A percentile compares a stretch with the other conserved stretches of the same genome.
Evolutionary conservation across 2,329 filamentous ascomycete species (phyloP).

Genomic region (Colletotrichum cereale): DNA sequence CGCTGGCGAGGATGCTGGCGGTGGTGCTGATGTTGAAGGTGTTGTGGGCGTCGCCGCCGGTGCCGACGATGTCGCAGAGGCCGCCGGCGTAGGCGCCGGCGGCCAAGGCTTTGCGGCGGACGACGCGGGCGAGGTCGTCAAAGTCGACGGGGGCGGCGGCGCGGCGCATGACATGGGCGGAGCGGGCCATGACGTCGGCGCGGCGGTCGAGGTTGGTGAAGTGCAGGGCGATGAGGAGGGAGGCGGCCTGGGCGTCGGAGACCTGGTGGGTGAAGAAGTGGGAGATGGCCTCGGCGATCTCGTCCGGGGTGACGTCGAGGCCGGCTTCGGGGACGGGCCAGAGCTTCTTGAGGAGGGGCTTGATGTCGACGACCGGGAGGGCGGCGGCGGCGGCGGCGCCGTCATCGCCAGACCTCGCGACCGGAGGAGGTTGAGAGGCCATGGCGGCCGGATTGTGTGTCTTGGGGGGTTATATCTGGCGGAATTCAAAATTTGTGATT

Average conservation of each 20-base stretch:
- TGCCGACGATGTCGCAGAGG: constrained; percentile 95
- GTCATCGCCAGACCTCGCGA: constrained; percentile 44
- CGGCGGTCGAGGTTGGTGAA: constrained; percentile 89
- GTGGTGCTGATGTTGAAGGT: constrained; percentile 99
- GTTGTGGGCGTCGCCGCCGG: constrained; percentile 94
- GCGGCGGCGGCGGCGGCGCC: constrained; percentile 43
- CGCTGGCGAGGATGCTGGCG: constrained; percentile 89
- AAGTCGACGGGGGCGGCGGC: constrained; percentile 81
- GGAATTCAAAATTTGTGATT: not conserved
- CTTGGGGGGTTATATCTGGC: too few species aligned
- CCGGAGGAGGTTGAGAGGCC: constrained; percentile 47
- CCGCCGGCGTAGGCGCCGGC: constrained; percentile 86
- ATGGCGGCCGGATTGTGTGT: constrained; percentile 43
- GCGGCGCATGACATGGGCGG: constrained; percentile 85
- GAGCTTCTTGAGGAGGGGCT: constrained; percentile 78
- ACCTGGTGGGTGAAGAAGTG: constrained; percentile 92
- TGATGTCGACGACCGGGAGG: constrained; percentile 67
- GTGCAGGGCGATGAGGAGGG: constrained; percentile 90
- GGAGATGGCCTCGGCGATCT: constrained; percentile 91
- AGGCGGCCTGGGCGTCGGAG: constrained; percentile 88
- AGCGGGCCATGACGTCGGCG: constrained; percentile 87
- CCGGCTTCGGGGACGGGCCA: constrained; percentile 68
- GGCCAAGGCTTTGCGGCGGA: constrained; percentile 70
- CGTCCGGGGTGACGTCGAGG: constrained; percentile 73
- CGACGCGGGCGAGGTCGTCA: constrained; percentile 68